phyloP scores from a whole-genome alignment of 768 basidiomycete species.

The Leccinum obscurum region DNA sequence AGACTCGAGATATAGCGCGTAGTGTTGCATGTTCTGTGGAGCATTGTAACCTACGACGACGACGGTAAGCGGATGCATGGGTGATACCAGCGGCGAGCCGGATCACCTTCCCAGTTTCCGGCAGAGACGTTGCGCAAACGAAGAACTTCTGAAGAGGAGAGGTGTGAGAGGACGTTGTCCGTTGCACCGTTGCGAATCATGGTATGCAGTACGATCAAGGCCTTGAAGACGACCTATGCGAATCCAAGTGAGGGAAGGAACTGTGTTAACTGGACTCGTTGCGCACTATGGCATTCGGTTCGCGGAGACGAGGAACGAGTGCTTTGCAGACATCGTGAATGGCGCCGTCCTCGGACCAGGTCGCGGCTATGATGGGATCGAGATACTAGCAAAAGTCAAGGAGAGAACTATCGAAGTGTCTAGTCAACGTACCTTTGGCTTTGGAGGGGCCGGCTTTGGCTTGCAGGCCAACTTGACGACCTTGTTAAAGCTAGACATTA shows the following conservation, averaged over 20 bases:
- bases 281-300: constrained; percentile 88
- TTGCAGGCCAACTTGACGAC: constrained; percentile 96
- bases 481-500: constrained; percentile 84
- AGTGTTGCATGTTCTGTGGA: constrained; percentile 83
- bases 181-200: constrained; percentile 98
- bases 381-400: constrained; percentile 63
- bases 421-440: constrained; percentile 71
- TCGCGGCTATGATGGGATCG: constrained; percentile 93
- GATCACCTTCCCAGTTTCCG: constrained; percentile 84
- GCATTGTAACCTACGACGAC: constrained; percentile 68
- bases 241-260: constrained; percentile 3
- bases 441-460: constrained; percentile 94
- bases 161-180: constrained; percentile 84
- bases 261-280: background rate
- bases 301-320: constrained; percentile 78
- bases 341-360: constrained; percentile 94
- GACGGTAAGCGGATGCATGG: background rate
- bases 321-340: constrained; percentile 93
- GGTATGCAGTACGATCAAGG: constrained; percentile 89
- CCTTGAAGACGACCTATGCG: constrained; percentile 92
- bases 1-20: constrained; percentile 85
- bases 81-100: background rate
- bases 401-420: background rate
- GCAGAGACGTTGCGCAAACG: constrained; percentile 77
- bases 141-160: constrained; percentile 81